phyloP scores from a whole-genome alignment of 768 basidiomycete genomes.

The Pholiota microspora region DNA sequence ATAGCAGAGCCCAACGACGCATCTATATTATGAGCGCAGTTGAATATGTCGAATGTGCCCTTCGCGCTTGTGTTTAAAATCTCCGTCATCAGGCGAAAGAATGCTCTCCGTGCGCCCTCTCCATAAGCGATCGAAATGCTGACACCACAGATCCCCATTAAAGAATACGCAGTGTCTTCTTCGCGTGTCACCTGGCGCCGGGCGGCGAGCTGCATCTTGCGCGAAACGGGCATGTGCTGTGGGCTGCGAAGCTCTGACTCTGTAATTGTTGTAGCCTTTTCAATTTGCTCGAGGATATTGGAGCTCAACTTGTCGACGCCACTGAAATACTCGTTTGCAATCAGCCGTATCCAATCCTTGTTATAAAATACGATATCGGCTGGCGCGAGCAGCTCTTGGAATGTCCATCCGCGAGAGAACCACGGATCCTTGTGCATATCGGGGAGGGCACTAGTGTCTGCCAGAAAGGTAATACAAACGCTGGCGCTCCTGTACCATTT shows the following conservation, averaged over 20 bases:
- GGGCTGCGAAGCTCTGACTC: background rate
- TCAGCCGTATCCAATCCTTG: background rate
- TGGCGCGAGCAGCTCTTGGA: background rate
- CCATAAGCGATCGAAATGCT: conserved; percentile 1
- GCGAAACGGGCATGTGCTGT: background rate
- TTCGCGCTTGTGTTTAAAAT: background rate
- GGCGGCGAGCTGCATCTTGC: background rate
- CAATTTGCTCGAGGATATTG: background rate
- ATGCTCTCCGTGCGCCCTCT: background rate
- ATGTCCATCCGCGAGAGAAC: conserved; percentile 6
- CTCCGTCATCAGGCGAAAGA: background rate
- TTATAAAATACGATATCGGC: background rate
- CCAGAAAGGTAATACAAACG: background rate
- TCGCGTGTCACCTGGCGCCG: background rate
- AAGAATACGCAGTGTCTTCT: background rate
- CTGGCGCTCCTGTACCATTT: background rate
- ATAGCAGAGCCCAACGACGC: background rate
- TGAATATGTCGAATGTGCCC: background rate
- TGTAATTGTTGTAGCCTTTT: background rate
- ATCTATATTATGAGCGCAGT: background rate
- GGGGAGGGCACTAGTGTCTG: background rate
- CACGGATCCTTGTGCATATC: background rate
- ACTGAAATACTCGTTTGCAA: background rate
- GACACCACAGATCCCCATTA: background rate
- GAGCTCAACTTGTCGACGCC: background rate